These are phyloP conservation scores for Phytophthora pini DNA, from an alignment of 352 stramenopile species.

Conservation along the genomic window DNA sequence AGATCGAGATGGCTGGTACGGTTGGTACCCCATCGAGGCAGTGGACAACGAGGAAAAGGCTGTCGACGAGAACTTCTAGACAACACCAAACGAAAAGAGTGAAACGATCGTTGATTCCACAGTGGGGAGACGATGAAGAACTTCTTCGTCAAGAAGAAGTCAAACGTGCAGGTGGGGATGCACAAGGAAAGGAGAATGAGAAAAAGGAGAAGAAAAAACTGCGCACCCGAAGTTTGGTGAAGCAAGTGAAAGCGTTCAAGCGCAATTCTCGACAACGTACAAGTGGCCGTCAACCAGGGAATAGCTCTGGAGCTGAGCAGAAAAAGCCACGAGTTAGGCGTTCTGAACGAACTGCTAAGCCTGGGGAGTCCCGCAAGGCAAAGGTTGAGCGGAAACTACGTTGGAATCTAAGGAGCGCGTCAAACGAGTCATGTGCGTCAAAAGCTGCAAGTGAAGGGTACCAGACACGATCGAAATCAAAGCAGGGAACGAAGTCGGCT, in stretches of 20 bases:
- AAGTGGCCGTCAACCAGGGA: constrained; percentile 5
- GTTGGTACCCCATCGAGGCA: constrained; percentile 9
- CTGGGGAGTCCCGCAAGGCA: neutral
- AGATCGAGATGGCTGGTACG: neutral
- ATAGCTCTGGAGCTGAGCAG: constrained; percentile 2
- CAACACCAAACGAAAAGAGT: constrained; percentile 9
- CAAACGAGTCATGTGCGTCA: neutral
- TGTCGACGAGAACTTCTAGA: constrained; percentile 17
- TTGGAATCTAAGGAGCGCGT: constrained; percentile 16
- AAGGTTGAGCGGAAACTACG: neutral
- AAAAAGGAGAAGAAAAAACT: neutral
- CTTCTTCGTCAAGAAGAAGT: constrained; percentile 10
- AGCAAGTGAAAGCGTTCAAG: neutral
- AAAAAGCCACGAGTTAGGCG: neutral
- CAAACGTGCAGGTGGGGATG: neutral
- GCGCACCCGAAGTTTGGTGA: neutral
- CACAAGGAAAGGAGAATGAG: neutral
- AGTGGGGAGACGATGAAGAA: constrained; percentile 1
- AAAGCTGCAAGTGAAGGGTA: neutral
- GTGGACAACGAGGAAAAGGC: constrained; percentile 30
- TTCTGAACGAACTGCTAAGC: neutral
- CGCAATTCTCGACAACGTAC: constrained; percentile 5
- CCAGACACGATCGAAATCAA: neutral
- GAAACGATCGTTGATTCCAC: constrained; percentile 6
- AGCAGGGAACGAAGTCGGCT: neutral